Base-by-base conservation (phyloP, 352 stramenopile species). In the Pythium sp. region DNA sequence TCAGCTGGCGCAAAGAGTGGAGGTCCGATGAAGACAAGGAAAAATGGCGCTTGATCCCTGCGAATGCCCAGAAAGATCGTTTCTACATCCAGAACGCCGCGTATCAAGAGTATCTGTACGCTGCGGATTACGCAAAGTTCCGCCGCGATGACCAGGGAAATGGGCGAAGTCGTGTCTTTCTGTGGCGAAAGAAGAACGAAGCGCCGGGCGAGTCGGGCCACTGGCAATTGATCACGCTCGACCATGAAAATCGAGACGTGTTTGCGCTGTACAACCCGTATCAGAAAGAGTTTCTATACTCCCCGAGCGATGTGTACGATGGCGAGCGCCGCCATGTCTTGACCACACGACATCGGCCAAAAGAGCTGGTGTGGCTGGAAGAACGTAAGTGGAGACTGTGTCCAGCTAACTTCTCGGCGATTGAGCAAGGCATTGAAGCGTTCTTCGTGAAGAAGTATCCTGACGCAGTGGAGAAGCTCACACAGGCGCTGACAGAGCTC, bases 201-300 rank as follows among this genome's bases (percentile, higher is more conserved):
- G 60, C 69, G 0, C 75, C 84, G 1, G 84, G 82, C 9, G 74
- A 79, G 8, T 72, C 75, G 1, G 82, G 83, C 11, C 81, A 89
- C 46, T 93, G 84, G 84, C 82, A 91, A 61, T 65, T 93, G 2
- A 64, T 91, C 24, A 64, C 76, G 1, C 63, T 89, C 55, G 78
- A 81, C 62, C 54, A 46, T 14, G 60, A 63, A 6, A 62, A 72
- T 11, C 72, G 82, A 43, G 82, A 93, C 62, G 73, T 87, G 26
- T 93, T 90, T 73, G 82, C 79, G 14, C 63, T 93, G 3, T 93
- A 93, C 65, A 93, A 93, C 65, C 76, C 81, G 28, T 89, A 93
- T 68, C 81, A 90, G 49, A 80, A 83, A 20, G 79, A 91, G 70
- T 91, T 87, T 73, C 71, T 93, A 49, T 90, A 90, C 64, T 74